phyloP scores from a whole-genome alignment of 2,329 filamentous ascomycete genomes.

The Colletotrichum musae region DNA sequence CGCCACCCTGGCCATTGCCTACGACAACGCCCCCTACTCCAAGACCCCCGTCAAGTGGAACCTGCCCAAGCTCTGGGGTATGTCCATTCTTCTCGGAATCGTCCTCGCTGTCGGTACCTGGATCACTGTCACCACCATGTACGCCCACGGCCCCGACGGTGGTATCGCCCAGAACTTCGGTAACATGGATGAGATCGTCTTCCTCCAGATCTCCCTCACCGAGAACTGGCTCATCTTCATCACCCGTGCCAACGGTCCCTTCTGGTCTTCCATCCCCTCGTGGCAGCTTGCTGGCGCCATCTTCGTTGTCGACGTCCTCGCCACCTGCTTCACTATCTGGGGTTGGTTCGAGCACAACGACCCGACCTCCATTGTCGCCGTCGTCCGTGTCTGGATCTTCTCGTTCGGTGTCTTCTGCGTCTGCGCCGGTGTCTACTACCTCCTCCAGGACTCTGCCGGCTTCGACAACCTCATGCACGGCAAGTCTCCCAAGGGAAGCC shows the following conservation, averaged over 20 bases:
- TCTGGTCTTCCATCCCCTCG: slow-evolving; percentile 91
- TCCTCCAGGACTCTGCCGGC: slow-evolving; percentile 83
- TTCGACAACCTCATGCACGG: slow-evolving; percentile 97
- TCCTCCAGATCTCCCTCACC: slow-evolving; percentile 90
- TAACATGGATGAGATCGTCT: slow-evolving; percentile 84
- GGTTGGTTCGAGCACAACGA: slow-evolving; percentile 80
- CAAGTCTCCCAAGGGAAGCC: slow-evolving; percentile 84
- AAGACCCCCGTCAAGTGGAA: slow-evolving; percentile 87
- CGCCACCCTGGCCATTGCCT: slow-evolving; percentile 91
- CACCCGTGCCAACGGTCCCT: slow-evolving; percentile 91
- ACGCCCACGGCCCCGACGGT: slow-evolving; percentile 75
- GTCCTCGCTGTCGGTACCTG: slow-evolving; percentile 88
- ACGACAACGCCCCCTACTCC: slow-evolving; percentile 79
- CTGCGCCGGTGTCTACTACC: slow-evolving; percentile 81
- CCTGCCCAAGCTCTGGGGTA: slow-evolving; percentile 92
- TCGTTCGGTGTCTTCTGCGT: slow-evolving; percentile 91
- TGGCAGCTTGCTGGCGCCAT: slow-evolving; percentile 88
- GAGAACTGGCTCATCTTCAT: slow-evolving; percentile 99
- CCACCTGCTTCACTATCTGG: slow-evolving; percentile 88
- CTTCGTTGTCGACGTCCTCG: slow-evolving; percentile 84
- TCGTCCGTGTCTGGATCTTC: slow-evolving; percentile 92
- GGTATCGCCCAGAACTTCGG: slow-evolving; percentile 94
- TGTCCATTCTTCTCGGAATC: slow-evolving; percentile 86
- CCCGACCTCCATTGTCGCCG: slow-evolving; percentile 83
- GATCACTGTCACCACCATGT: slow-evolving; percentile 91